These are phyloP conservation scores for Cordia subcordata DNA, from an alignment of 257 asterid genomes.

Conservation along the genomic window DNA sequence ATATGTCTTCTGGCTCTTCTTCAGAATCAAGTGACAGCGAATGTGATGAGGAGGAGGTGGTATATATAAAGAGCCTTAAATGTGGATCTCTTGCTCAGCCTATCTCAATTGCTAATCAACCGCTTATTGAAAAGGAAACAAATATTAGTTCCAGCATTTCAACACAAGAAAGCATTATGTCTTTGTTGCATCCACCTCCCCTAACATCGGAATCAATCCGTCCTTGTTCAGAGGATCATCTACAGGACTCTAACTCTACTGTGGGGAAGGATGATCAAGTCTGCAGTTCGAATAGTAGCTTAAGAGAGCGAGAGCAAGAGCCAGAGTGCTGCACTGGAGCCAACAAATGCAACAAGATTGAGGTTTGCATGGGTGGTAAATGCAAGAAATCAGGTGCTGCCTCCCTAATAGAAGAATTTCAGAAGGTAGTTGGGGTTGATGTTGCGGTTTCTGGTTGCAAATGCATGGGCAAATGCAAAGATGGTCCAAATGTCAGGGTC, in stretches of 20 bases:
- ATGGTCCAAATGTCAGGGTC: constrained; percentile 78
- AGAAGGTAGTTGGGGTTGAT: constrained; percentile 46
- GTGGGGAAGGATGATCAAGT: neutral
- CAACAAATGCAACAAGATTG: constrained; percentile 30
- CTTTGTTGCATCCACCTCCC: neutral
- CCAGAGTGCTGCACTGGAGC: constrained; percentile 10
- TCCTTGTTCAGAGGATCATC: too few relatives aligned
- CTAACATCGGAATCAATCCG: neutral
- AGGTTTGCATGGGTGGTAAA: constrained; percentile 95
- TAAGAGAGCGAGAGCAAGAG: too few relatives aligned
- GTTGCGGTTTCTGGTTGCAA: constrained; percentile 73
- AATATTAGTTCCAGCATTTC: constrained; percentile 6
- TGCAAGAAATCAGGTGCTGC: constrained; percentile 73
- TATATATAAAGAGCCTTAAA: constrained; percentile 30
- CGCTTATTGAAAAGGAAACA: constrained; percentile 18
- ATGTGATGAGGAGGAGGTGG: constrained; percentile 48
- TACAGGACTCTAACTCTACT: neutral
- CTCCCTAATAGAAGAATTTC: constrained; percentile 52
- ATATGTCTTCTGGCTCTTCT: constrained; percentile 46
- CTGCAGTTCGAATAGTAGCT: neutral
- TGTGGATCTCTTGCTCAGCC: constrained; percentile 3
- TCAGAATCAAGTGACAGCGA: constrained; percentile 78
- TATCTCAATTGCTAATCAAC: constrained; percentile 5
- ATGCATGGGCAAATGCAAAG: constrained; percentile 85
- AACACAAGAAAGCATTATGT: neutral